phyloP scores from a whole-genome alignment of 345 rosid genomes.

The Eucalyptus guilfoylei region DNA sequence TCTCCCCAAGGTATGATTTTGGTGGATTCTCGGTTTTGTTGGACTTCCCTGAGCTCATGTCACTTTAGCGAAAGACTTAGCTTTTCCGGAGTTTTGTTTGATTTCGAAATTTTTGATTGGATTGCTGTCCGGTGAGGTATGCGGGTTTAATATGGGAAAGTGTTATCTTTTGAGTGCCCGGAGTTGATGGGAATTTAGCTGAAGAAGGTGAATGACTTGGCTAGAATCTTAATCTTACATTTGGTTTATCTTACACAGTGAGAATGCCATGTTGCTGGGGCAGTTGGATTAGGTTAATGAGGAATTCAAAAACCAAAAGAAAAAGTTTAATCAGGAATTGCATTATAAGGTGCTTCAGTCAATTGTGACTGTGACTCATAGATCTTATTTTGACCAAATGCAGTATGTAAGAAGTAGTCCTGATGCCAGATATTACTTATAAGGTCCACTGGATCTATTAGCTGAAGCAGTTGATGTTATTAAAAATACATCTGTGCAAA shows the following conservation, averaged over 20 bases:
- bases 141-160: not conserved
- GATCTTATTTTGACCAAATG: not conserved
- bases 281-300: not conserved
- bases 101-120: not conserved
- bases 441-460: not conserved
- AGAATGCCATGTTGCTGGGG: not conserved
- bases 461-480: not conserved
- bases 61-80: not conserved
- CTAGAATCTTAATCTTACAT: not conserved
- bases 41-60: not conserved
- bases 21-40: not conserved
- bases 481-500: not conserved
- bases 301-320: not conserved
- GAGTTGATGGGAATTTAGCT: not conserved
- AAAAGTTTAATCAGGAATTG: not conserved
- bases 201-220: not conserved
- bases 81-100: not conserved
- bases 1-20: conserved; percentile 46
- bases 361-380: not conserved
- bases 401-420: not conserved
- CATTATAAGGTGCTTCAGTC: not conserved
- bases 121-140: not conserved
- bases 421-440: not conserved
- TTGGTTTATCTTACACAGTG: not conserved
- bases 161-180: not conserved